phyloP scores from a whole-genome alignment of 2,329 filamentous ascomycete genomes.

The Pseudogymnoascus sp. region DNA sequence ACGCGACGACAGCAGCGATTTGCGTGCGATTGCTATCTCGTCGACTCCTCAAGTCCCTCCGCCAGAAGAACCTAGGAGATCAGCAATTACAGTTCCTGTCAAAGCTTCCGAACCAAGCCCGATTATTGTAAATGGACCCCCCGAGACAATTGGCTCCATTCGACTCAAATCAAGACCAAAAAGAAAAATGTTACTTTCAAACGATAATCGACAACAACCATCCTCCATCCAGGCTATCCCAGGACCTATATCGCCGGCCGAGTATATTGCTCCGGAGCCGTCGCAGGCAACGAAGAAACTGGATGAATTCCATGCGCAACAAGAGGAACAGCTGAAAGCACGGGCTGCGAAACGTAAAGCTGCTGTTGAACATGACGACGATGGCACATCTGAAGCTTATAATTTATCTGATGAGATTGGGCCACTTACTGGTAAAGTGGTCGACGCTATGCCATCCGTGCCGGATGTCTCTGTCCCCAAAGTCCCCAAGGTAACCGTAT shows the following conservation, averaged over 20 bases:
- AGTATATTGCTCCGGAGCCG: background rate
- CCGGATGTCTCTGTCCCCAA: background rate
- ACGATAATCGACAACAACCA: background rate
- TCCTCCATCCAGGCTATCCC: background rate
- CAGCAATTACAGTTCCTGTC: background rate
- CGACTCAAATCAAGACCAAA: constrained; percentile 12
- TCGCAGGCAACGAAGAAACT: constrained; percentile 10
- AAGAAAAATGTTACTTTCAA: constrained; percentile 7
- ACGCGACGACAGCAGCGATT: background rate
- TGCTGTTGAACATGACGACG: background rate
- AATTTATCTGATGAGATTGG: too few species aligned
- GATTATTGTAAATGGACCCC: background rate
- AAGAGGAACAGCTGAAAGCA: background rate
- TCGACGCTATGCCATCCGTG: background rate
- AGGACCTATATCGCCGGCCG: background rate
- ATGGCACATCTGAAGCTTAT: background rate
- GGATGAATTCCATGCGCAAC: background rate
- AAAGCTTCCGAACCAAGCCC: background rate
- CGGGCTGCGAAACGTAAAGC: background rate
- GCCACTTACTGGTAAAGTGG: background rate
- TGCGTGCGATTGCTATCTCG: background rate
- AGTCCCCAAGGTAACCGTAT: background rate
- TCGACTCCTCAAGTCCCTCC: background rate
- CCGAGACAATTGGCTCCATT: background rate
- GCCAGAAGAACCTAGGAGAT: background rate